Evolutionary conservation across 805 yeast species (phyloP).

Genomic region (Wickerhamiella musiphila): DNA sequence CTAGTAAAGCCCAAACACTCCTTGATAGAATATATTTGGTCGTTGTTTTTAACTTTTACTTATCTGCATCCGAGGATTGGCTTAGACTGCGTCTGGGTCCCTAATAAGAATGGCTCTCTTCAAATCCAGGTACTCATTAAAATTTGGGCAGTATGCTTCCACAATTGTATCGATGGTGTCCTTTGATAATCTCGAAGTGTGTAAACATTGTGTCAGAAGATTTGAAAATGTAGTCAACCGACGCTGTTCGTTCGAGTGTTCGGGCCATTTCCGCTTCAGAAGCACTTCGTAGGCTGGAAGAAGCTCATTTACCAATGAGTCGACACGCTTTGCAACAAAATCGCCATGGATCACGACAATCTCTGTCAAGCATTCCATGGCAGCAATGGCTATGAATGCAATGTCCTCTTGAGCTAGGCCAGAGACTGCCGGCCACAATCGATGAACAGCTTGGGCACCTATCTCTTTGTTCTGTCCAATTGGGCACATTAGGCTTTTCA

Average conservation of each 20-base stretch:
- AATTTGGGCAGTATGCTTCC: slow-evolving; percentile 5
- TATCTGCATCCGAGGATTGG: background rate
- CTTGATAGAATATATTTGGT: too few relatives aligned
- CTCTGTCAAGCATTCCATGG: slow-evolving; percentile 17
- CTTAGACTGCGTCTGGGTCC: background rate
- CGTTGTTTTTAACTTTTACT: background rate
- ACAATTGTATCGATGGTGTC: slow-evolving; percentile 6
- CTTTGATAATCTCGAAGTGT: slow-evolving; percentile 3
- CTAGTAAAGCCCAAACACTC: too few relatives aligned
- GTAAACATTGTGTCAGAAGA: slow-evolving; percentile 3
- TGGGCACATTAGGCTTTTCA: slow-evolving; percentile 30
- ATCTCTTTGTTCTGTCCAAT: slow-evolving; percentile 32
- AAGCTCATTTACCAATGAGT: slow-evolving; percentile 11
- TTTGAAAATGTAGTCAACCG: slow-evolving; percentile 1
- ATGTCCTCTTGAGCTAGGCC: slow-evolving; percentile 20
- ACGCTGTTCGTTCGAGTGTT: slow-evolving; percentile 9
- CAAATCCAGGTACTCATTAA: slow-evolving; percentile 5
- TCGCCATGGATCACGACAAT: slow-evolving; percentile 18
- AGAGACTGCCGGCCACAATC: slow-evolving; percentile 32
- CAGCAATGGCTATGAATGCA: slow-evolving; percentile 17
- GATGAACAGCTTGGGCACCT: slow-evolving; percentile 34
- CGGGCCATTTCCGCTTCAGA: slow-evolving; percentile 10
- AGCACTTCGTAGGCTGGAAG: background rate
- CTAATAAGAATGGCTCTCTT: background rate
- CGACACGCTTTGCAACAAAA: slow-evolving; percentile 22